A percentile compares a stretch with the other conserved stretches of the same genome.
Conservation (phyloP, 2,329 filamentous ascomycete genomes). For the Exutisphaerella laricina region DNA sequence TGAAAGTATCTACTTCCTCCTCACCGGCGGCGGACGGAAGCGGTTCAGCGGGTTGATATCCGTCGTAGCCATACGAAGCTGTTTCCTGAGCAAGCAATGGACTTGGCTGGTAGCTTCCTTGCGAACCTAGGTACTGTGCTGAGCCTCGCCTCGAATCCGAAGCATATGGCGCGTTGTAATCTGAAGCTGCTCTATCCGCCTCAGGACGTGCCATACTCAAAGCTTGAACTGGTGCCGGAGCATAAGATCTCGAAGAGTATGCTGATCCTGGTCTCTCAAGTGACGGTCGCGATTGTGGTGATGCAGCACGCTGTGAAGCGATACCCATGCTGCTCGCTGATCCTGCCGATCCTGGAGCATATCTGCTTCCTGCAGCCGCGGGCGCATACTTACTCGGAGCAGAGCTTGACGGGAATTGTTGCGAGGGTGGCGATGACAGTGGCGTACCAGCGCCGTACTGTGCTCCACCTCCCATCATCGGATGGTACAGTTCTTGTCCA, state of each 20-base stretch:
- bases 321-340: slow-evolving; percentile 12
- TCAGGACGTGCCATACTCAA: slow-evolving; percentile 28
- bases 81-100: slow-evolving; percentile 25
- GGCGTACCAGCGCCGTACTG: slow-evolving; percentile 17
- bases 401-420: slow-evolving; percentile 18
- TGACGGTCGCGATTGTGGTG: slow-evolving; percentile 16
- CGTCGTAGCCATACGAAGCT: slow-evolving; percentile 19
- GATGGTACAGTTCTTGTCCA: slow-evolving; percentile 61
- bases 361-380: slow-evolving; percentile 12
- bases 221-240: slow-evolving; percentile 18
- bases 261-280: slow-evolving; percentile 16
- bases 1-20: slow-evolving; percentile 9
- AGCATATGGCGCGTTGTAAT: slow-evolving; percentile 27
- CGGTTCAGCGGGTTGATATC: slow-evolving; percentile 11
- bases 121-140: slow-evolving; percentile 20
- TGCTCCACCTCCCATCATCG: slow-evolving; percentile 37
- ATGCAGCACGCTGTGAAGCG: slow-evolving; percentile 14
- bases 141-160: slow-evolving; percentile 29
- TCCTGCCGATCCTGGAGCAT: slow-evolving; percentile 20
- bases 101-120: slow-evolving; percentile 29
- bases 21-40: slow-evolving; percentile 2
- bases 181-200: slow-evolving; percentile 24
- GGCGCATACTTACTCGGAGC: slow-evolving; percentile 30
- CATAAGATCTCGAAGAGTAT: slow-evolving; percentile 14
- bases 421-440: slow-evolving; percentile 13